Base-by-base conservation (phyloP, 1,139 yeast species). In the Groenewaldozyma sp. region DNA sequence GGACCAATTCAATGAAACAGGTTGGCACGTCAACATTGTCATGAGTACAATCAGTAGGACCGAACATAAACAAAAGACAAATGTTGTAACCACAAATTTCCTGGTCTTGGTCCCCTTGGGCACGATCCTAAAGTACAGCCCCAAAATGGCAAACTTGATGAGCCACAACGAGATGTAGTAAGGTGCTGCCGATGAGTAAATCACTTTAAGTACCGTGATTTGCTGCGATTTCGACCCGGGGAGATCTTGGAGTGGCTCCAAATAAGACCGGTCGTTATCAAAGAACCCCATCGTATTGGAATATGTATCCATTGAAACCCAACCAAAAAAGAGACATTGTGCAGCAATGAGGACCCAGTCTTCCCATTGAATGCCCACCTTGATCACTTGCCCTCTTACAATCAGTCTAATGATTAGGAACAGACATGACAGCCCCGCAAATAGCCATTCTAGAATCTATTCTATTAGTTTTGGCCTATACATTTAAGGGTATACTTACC, bases 111-210 rank as follows among this genome's bases (percentile, higher is more conserved):
- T 51, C 14, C 45, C 46, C 19, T 45, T 46, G 14, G 59, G 60
- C 21, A 56, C 50, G 27, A 56, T 45, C 24, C 59, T 46, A 37
- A 48, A 54, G 43, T 54, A 56, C 28, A 56, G 47, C 7, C 58
- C 56, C 24, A 56, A 37, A 29, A 56, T 48, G n/a, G 58, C 54
- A 34, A 47, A 51, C 41, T 56, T 56, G 47, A 56, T 50, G 39
- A 46, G 37, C 61, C 61, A 56, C 24, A 56, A 43, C 26, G 52
- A 47, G 28, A 55, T 31, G 37, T 55, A 56, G 47, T 56, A 56
- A 3, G 59, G 59, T 3, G 47, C 45, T 4, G 59, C 42, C 21
- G 60, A 55, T 13, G 58, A 46, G 35, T 53, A 56, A 24, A 55
- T 46, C 11, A 51, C 48, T 41, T 54, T 56, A 39, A 56, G 48